A percentile compares a stretch with the other conserved stretches of the same genome.
phyloP scores from a whole-genome alignment of 1,284 basidiomycete genomes.

The Pterulicium gracile region DNA sequence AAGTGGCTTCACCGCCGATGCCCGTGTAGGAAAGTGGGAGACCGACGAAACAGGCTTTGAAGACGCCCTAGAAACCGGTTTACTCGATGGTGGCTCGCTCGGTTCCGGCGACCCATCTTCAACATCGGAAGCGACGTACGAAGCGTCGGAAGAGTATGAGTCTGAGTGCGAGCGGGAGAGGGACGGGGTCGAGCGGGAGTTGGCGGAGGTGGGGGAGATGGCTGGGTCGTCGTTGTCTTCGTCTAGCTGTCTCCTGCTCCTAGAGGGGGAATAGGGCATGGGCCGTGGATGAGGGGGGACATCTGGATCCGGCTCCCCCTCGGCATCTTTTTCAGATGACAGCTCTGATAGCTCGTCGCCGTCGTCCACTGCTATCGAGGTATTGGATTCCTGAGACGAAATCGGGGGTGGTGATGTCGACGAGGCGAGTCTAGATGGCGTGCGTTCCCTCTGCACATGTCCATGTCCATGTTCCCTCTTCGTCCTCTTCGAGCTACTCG shows the following conservation, averaged over 20 bases:
- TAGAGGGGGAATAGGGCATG: not conserved
- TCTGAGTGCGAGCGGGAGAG: constrained; percentile 19
- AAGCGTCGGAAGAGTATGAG: constrained; percentile 25
- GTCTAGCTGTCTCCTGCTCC: too few species aligned
- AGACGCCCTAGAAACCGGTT: constrained; percentile 14
- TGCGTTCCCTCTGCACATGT: too few species aligned
- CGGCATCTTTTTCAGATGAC: not conserved
- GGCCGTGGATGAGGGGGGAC: not conserved
- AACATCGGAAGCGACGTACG: constrained; percentile 17
- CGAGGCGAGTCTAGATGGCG: not conserved
- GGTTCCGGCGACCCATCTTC: constrained; percentile 17
- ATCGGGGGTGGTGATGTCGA: not conserved
- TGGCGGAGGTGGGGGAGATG: not conserved
- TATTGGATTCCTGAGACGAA: not conserved
- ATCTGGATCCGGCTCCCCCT: not conserved
- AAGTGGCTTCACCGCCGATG: constrained; percentile 23
- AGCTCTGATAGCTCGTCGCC: not conserved
- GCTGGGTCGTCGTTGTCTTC: not conserved
- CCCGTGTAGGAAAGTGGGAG: constrained; percentile 7
- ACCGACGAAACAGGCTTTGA: constrained; percentile 4
- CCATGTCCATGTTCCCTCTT: not conserved
- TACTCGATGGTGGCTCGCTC: constrained; percentile 6
- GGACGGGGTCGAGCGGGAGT: not conserved
- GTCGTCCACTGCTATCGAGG: not conserved
- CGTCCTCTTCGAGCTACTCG: constrained; percentile 1